Evolutionary conservation across 225 moss, liverwort and hornwort genomes (phyloP), one percentile per base, ranked within the genome.

Genomic region (Pleurozium schreberi): DNA sequence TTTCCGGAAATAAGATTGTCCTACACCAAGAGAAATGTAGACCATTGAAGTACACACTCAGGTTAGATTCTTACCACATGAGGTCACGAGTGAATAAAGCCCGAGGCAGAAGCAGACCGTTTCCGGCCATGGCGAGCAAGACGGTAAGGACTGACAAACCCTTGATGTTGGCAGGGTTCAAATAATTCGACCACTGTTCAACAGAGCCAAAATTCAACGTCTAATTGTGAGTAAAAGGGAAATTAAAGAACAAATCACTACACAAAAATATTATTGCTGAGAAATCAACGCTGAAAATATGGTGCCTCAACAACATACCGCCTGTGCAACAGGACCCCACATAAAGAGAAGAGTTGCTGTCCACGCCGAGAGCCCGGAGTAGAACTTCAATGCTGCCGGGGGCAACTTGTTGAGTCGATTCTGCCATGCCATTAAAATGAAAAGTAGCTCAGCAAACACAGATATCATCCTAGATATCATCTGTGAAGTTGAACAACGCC

Each of bases 301-400:
- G 30, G 31, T 67, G 82, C 31, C 11, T 52, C 33, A 47, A 59
- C 45, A 49, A 88, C 95, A 60, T 90, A 97, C 97, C 91, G 94
- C 94, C 80, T 97, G 97, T 36, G 96, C 95, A 7, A 96, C 93
- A 61, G 96, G 94, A 82, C 89, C 87, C 96, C 97, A 97, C 97
- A 97, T 97, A 70, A 97, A 97, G 55, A 96, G 92, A 66, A 96
- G 93, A 79, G 96, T 96, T 73, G 97, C 96, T 21, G 97, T 96
- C 97, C 96, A 97, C 33, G 92, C 96, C 8, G 95, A 96, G 61
- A 96, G 90, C 36, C 88, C 90, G 45, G 93, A 87, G 36, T 96
- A 57, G 30, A 90, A 27, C 71, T 79, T 93, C 62, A 85, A 82
- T 28, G 88, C n/a, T 75, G 89, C 85, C 59, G 90, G 45, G 14